Evolutionary conservation across 2,329 filamentous ascomycete genomes (phyloP).

Genomic region (Biscogniauxia sp.): DNA sequence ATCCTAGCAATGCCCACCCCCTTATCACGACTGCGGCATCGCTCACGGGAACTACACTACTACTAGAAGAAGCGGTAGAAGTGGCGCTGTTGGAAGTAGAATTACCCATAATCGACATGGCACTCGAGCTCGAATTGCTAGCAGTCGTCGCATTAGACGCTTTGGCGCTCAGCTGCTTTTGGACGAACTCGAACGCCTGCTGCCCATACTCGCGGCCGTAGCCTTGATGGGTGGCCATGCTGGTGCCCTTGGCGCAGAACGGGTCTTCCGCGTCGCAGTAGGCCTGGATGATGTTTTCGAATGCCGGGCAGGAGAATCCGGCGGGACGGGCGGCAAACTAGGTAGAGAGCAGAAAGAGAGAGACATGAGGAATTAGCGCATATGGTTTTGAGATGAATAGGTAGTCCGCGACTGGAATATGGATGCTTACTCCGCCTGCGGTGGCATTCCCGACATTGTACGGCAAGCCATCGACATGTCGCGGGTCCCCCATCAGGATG

Average conservation of each 20-base stretch:
- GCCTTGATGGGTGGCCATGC: constrained; percentile 52
- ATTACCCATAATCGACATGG: background rate
- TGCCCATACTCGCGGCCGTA: constrained; percentile 57
- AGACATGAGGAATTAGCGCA: too few species aligned
- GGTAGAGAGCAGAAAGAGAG: too few species aligned
- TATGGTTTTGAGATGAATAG: too few species aligned
- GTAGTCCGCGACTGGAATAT: background rate
- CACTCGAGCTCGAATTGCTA: background rate
- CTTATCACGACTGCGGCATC: background rate
- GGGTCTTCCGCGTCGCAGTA: constrained; percentile 61
- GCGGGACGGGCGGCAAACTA: constrained; percentile 57
- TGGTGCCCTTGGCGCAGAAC: constrained; percentile 59
- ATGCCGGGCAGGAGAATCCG: constrained; percentile 52
- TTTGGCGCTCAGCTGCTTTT: constrained; percentile 42
- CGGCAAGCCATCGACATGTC: constrained; percentile 48
- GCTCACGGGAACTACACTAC: background rate
- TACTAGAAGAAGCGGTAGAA: background rate
- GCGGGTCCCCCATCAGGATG: constrained; percentile 60
- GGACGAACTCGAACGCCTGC: constrained; percentile 55
- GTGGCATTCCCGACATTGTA: constrained; percentile 59
- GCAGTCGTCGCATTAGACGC: background rate
- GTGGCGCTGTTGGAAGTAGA: background rate
- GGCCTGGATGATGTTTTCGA: constrained; percentile 49
- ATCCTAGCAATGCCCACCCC: background rate
- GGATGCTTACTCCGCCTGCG: constrained; percentile 49